Percentiles rank a stretch among this genome's conserved stretches.
Conservation (phyloP, 2,329 filamentous ascomycete species). For the Colletotrichum camelliae region DNA sequence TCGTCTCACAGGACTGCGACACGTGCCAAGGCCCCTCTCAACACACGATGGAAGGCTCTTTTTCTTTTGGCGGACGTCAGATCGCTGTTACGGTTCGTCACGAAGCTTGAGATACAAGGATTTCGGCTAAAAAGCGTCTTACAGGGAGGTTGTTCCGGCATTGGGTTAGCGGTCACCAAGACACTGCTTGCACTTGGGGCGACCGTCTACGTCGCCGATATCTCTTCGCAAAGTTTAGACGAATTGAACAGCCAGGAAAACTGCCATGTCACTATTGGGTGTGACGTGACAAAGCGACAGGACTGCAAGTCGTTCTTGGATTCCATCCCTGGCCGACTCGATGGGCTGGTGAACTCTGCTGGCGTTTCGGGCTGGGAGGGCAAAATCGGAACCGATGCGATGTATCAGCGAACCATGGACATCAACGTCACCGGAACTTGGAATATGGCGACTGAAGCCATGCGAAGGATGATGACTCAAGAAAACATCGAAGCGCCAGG, state of each 20-base stretch:
- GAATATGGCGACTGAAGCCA: neutral
- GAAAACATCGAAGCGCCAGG: neutral
- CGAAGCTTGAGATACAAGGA: neutral
- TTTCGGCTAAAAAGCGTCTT: neutral
- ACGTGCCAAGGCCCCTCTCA: neutral
- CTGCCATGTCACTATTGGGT: neutral
- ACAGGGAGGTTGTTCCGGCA: neutral
- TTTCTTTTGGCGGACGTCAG: neutral
- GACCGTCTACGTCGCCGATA: neutral
- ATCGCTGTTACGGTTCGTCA: neutral
- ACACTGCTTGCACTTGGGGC: neutral
- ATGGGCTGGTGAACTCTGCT: constrained; percentile 14
- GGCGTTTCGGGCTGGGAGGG: constrained; percentile 10
- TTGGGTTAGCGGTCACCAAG: neutral
- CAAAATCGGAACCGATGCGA: constrained; percentile 6
- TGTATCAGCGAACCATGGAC: neutral
- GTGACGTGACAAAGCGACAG: neutral
- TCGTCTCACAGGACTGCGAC: neutral
- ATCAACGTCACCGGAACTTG: neutral
- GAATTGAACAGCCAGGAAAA: neutral
- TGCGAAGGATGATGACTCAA: neutral
- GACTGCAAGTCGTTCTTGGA: neutral
- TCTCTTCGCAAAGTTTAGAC: neutral
- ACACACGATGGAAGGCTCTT: neutral
- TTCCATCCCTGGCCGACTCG: constrained; percentile 1